Base-by-base conservation (phyloP, 2,329 filamentous ascomycete genomes). In the Botryosphaeria dothidea region DNA sequence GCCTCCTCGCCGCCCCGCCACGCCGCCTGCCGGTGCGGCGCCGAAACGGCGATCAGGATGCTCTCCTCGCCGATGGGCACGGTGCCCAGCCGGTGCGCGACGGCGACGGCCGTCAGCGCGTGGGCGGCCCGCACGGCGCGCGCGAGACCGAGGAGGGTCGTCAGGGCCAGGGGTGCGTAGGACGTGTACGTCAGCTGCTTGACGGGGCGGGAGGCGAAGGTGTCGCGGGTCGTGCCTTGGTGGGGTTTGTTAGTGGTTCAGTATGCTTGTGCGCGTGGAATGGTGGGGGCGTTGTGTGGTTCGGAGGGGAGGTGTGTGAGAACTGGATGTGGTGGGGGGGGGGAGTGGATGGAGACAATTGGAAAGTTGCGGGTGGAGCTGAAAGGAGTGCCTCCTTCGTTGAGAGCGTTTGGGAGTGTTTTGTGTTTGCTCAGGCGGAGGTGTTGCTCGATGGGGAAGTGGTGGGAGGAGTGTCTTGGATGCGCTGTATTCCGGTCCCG, bases 61-160 rank as follows among this genome's bases (percentile, higher is more conserved):
- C 92, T 96, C 80, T 97, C 93, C 78, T 97, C 92, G n/a, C 89
- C 90, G 64, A 98, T 89, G 2, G 92, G 92, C 17, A 97, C 94
- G 21, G 87, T 84, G 0, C 95, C 95, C 3, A 98, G 83, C 3
- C 94, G 87, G 79, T 98, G 95, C 15, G 91, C 83, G 76, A 98
- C 91, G 57, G 90, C 88, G 66, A 98, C 88, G 7, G 87, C 90
- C 41, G 86, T 85, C 19, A 97, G 84, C 0, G 77, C 79, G 75
- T 96, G 88, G 69, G 87, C 88, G 11, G 78, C 72, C 17, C 79
- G 77, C 3, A 93, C 78, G 3, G 81, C 76, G 5, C 81, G 78
- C 45, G 87, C 87, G 70, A 95, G 92, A 21, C 77, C 73, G 49
- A 88, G 80, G 80, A 95, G 88, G 1, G 89, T 90, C 41, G 84